These are phyloP conservation scores for Podospora didyma DNA, from an alignment of 495 filamentous ascomycete species.

Conservation along the genomic window DNA sequence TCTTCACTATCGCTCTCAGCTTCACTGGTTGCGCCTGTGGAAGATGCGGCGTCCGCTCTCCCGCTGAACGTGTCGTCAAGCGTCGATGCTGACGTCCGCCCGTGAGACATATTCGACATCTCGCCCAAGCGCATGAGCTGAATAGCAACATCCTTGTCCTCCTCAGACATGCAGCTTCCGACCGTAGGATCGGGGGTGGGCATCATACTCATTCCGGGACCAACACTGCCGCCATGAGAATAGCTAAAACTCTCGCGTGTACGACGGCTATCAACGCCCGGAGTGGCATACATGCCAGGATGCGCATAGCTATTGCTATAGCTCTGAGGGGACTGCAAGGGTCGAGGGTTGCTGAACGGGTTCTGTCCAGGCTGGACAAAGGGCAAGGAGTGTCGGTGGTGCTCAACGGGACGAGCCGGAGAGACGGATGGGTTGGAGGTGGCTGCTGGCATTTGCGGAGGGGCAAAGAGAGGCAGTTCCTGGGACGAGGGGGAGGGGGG, in stretches of 20 bases:
- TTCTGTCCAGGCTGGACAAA: slow-evolving; percentile 69
- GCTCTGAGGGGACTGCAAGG: slow-evolving; percentile 74
- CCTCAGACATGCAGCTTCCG: slow-evolving; percentile 91
- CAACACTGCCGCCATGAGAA: slow-evolving; percentile 29
- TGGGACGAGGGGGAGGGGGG: slow-evolving; percentile 29
- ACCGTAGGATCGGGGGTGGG: slow-evolving; percentile 94
- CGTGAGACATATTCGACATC: slow-evolving; percentile 81
- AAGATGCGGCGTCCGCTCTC: slow-evolving; percentile 79
- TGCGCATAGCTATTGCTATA: slow-evolving; percentile 53
- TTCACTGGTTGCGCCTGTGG: slow-evolving; percentile 74
- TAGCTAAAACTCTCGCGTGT: slow-evolving; percentile 60
- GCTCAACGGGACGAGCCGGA: slow-evolving; percentile 70
- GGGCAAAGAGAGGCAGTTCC: slow-evolving; percentile 93
- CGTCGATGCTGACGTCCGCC: slow-evolving; percentile 88
- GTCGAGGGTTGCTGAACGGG: slow-evolving; percentile 65
- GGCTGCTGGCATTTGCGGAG: slow-evolving; percentile 83
- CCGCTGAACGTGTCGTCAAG: slow-evolving; percentile 89
- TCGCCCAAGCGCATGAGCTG: slow-evolving; percentile 95
- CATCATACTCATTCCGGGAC: slow-evolving; percentile 53
- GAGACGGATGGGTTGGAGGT: slow-evolving; percentile 90
- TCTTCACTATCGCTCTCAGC: slow-evolving; percentile 74
- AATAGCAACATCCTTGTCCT: slow-evolving; percentile 96
- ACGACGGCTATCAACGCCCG: slow-evolving; percentile 59
- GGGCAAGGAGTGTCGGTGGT: slow-evolving; percentile 56
- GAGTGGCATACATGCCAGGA: slow-evolving; percentile 48